Percentiles rank a stretch among this genome's conserved stretches.
These are phyloP conservation scores for Naganishia randhawae DNA, from an alignment of 768 basidiomycete species.

Conservation along the genomic window DNA sequence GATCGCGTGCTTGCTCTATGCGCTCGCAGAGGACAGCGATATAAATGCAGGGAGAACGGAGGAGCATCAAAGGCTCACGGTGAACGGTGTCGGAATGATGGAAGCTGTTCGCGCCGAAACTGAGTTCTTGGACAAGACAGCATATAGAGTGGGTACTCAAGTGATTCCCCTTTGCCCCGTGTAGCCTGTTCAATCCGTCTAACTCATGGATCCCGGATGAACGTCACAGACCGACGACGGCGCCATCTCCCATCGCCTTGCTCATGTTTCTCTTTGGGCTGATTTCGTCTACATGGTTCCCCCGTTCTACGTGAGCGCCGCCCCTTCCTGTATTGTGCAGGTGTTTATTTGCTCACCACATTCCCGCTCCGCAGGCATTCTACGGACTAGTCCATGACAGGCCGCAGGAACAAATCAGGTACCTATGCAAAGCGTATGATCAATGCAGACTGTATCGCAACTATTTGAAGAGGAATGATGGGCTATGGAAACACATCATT, in stretches of 20 bases:
- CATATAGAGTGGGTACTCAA: neutral
- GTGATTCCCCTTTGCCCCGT: neutral
- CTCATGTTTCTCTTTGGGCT: slow-evolving; percentile 50
- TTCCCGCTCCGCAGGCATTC: slow-evolving; percentile 43
- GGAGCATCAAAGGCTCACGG: slow-evolving; percentile 33
- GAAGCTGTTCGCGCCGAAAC: slow-evolving; percentile 38
- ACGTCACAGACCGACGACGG: slow-evolving; percentile 35
- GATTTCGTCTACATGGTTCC: slow-evolving; percentile 55
- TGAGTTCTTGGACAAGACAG: slow-evolving; percentile 27
- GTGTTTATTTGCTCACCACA: slow-evolving; percentile 33
- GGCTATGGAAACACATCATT: slow-evolving; percentile 53
- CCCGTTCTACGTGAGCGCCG: slow-evolving; percentile 52
- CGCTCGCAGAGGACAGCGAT: slow-evolving; percentile 30
- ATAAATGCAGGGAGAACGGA: slow-evolving; percentile 37
- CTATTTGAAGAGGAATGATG: slow-evolving; percentile 42
- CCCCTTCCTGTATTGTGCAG: neutral
- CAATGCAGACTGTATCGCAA: slow-evolving; percentile 54
- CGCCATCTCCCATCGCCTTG: slow-evolving; percentile 53
- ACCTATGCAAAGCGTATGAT: slow-evolving; percentile 51
- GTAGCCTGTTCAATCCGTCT: no score
- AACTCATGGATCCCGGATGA: no score
- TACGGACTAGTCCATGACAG: neutral
- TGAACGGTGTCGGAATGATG: slow-evolving; percentile 32
- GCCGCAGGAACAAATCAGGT: neutral
- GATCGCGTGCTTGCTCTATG: slow-evolving; percentile 35